phyloP scores from a whole-genome alignment of 306 rosid genomes.

The Herpetospermum pedunculosum region DNA sequence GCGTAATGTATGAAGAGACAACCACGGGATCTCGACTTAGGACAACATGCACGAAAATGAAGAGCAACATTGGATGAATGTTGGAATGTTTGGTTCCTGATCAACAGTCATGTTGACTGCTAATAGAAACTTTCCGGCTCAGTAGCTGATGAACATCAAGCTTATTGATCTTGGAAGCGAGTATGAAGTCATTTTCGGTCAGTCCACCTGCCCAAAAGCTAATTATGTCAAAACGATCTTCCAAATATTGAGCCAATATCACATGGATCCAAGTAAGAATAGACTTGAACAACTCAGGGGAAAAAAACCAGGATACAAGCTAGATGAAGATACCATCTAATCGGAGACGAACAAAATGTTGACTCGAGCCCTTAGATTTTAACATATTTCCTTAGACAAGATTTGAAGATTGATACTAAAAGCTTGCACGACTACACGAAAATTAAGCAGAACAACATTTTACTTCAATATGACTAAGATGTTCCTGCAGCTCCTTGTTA shows the following conservation, averaged over 20 bases:
- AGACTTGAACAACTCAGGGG: background rate
- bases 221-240: background rate
- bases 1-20: background rate
- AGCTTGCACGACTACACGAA: background rate
- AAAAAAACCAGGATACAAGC: background rate
- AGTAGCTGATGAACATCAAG: constrained; percentile 40
- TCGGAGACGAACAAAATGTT: background rate
- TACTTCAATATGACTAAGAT: background rate
- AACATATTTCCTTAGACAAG: background rate
- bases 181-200: constrained; percentile 87
- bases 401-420: background rate
- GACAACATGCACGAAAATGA: background rate
- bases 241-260: background rate
- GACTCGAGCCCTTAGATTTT: background rate
- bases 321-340: background rate
- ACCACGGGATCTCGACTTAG: no score
- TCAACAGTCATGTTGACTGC: constrained; percentile 6
- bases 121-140: constrained; percentile 33
- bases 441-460: background rate
- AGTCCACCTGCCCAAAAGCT: constrained; percentile 55
- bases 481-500: background rate
- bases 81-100: background rate
- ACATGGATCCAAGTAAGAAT: background rate
- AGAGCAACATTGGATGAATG: background rate
- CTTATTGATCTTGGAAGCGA: constrained; percentile 65